Base-by-base conservation (phyloP, 2,329 filamentous ascomycete genomes). In the Fusarium sp. region DNA sequence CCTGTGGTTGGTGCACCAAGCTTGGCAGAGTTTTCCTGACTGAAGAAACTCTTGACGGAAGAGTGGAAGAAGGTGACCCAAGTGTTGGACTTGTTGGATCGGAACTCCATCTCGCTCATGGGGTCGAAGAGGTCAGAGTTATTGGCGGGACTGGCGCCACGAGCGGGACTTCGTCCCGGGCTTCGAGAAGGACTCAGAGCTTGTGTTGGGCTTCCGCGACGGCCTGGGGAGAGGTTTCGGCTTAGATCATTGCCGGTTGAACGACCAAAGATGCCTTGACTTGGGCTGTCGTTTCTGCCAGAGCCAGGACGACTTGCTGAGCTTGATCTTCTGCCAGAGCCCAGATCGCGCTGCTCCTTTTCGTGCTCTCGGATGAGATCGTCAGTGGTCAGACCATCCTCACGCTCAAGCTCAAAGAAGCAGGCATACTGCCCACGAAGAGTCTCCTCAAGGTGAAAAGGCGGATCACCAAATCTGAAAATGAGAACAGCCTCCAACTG, bases 321-420 rank as follows among this genome's bases (percentile, higher is more conserved):
- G 11, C 77, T 78, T 10, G 73, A 73, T 64, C 74, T 59, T 45
- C 70, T 68, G 4, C 75, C 73, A 0, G 70, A 70, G 4, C 70
- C 68, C 0, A 68, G 47, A 14, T 74, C 72, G 0, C 80, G 77
- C 15, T 80, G 79, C 10, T 76, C 77, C 17, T 78, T 76, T 52
- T 85, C 83, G 57, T 81, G 76, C n/a, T 84, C 81, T 17, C 82
- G 83, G 38, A 84, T 78, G 2, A 85, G 73, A 50, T 85, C 84
- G 17, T 85, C 83, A 0, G 84, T 85, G 0, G 84, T 84, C 11
- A 84, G 71, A 0, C 84, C 85, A 54, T 87, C 86, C 37, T 86
- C 84, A 0, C 86, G 80, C 58, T 84, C 81, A 0, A 87, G 80
- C 8, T 82, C 83, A 45, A 87, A 87, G 56, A 87, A 87, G 60